A percentile compares a stretch with the other conserved stretches of the same genome.
These are phyloP conservation scores for Phytophthora crassamura DNA, from an alignment of 352 stramenopile genomes.

Conservation along the genomic window DNA sequence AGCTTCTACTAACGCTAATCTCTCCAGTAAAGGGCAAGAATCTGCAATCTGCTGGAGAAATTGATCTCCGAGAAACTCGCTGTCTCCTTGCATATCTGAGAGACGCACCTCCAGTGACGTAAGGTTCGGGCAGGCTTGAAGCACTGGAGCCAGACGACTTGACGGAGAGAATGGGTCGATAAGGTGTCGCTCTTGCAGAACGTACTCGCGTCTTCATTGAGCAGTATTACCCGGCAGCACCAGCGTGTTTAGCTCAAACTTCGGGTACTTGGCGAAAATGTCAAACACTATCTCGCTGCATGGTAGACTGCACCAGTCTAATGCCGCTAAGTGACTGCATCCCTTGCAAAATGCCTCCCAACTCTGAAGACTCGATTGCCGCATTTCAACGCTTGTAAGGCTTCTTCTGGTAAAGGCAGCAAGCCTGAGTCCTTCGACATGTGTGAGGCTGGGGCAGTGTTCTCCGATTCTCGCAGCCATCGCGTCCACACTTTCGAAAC, in stretches of 20 bases:
- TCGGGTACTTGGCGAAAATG: conserved; percentile 34
- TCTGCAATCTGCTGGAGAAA: conserved; percentile 29
- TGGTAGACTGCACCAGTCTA: conserved; percentile 45
- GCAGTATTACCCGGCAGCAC: conserved; percentile 39
- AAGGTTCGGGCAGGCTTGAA: conserved; percentile 33
- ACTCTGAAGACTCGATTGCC: conserved; percentile 27
- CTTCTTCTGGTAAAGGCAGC: conserved; percentile 35
- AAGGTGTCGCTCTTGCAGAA: conserved; percentile 35
- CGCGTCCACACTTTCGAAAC: conserved; percentile 37
- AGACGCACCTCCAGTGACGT: conserved; percentile 29
- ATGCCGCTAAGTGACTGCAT: conserved; percentile 28
- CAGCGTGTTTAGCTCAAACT: conserved; percentile 24
- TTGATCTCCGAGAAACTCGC: conserved; percentile 30
- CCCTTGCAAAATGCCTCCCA: conserved; percentile 40
- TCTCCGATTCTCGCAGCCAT: conserved; percentile 26
- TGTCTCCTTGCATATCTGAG: conserved; percentile 37
- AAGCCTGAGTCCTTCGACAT: conserved; percentile 35
- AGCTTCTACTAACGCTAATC: conserved; percentile 26
- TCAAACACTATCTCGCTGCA: conserved; percentile 43
- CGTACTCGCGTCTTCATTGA: conserved; percentile 43
- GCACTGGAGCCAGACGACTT: conserved; percentile 23
- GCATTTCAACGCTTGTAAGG: conserved; percentile 38
- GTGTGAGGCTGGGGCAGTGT: conserved; percentile 27
- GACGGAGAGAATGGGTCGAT: conserved; percentile 28
- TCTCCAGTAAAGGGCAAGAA: conserved; percentile 25